Conservation (phyloP, 805 yeast genomes). For the Lipomyces sp. region DNA sequence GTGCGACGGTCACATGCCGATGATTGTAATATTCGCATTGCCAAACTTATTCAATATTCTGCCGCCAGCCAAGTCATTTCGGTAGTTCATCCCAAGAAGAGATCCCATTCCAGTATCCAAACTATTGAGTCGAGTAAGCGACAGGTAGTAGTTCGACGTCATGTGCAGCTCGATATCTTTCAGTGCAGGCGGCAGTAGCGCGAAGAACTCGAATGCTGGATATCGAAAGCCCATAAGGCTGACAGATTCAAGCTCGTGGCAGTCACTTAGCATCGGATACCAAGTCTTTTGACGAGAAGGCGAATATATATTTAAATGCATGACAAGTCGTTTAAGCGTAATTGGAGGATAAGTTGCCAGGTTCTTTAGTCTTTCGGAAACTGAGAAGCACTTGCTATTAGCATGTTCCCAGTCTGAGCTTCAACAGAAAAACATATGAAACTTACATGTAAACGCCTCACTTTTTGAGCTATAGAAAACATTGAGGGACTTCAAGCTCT, state of each 20-base stretch:
- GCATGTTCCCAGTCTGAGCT: neutral
- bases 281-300: constrained; percentile 25
- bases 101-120: constrained; percentile 21
- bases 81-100: constrained; percentile 5
- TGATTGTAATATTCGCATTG: constrained; percentile 6
- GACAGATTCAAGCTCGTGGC: constrained; percentile 11
- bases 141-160: constrained; percentile 11
- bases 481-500: constrained; percentile 4
- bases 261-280: constrained; percentile 19
- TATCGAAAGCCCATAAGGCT: constrained; percentile 24
- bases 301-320: constrained; percentile 18
- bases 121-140: constrained; percentile 5
- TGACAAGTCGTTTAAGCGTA: constrained; percentile 2
- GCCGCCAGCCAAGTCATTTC: neutral
- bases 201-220: constrained; percentile 23
- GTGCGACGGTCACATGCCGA: too few species aligned
- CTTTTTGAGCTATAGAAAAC: constrained; percentile 17
- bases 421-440: neutral
- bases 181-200: constrained; percentile 11
- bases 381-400: neutral
- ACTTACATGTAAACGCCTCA: constrained; percentile 25
- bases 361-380: constrained; percentile 22
- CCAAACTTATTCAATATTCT: constrained; percentile 15
- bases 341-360: constrained; percentile 24
- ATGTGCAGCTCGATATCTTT: constrained; percentile 18